Conservation (phyloP, 495 filamentous ascomycete genomes). For the Amorphotheca resinae region DNA sequence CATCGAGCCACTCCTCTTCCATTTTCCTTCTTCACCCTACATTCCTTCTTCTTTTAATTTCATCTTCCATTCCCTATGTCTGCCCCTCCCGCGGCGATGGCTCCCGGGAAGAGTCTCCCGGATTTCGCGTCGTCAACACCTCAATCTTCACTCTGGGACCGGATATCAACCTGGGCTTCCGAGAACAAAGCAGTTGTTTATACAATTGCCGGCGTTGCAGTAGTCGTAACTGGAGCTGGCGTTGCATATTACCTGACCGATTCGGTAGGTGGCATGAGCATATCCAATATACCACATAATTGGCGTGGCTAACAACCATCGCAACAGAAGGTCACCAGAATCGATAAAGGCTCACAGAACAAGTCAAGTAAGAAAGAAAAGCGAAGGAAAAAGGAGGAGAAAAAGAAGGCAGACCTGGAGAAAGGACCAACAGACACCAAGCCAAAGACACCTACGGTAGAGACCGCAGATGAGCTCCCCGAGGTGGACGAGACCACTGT, state of each 20-base stretch:
- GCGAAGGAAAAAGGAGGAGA: slow-evolving; percentile 32
- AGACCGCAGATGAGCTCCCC: slow-evolving; percentile 66
- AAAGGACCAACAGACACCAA: slow-evolving; percentile 27
- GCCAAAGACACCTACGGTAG: slow-evolving; percentile 40
- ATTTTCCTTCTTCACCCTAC: slow-evolving; percentile 8
- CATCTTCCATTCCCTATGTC: slow-evolving; percentile 13
- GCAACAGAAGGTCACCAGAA: slow-evolving; percentile 21
- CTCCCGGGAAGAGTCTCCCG: slow-evolving; percentile 8
- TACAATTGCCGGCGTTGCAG: slow-evolving; percentile 84
- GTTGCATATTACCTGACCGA: slow-evolving; percentile 75
- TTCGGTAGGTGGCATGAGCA: slow-evolving; percentile 23
- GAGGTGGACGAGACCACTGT: slow-evolving; percentile 75
- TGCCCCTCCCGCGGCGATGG: slow-evolving; percentile 6
- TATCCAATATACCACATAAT: neutral
- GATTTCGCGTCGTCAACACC: slow-evolving; percentile 29
- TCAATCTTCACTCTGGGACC: slow-evolving; percentile 69
- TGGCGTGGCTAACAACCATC: slow-evolving; percentile 26
- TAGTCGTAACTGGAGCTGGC: slow-evolving; percentile 81
- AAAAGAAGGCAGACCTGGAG: slow-evolving; percentile 28
- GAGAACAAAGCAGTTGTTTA: slow-evolving; percentile 94
- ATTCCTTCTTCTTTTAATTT: slow-evolving; percentile 12
- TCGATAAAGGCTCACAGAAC: slow-evolving; percentile 21
- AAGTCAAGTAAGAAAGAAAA: slow-evolving; percentile 54
- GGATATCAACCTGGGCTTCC: slow-evolving; percentile 81
- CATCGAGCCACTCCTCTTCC: slow-evolving; percentile 1